phyloP scores from a whole-genome alignment of 495 filamentous ascomycete species.

The Hypoxylon cercidicola region DNA sequence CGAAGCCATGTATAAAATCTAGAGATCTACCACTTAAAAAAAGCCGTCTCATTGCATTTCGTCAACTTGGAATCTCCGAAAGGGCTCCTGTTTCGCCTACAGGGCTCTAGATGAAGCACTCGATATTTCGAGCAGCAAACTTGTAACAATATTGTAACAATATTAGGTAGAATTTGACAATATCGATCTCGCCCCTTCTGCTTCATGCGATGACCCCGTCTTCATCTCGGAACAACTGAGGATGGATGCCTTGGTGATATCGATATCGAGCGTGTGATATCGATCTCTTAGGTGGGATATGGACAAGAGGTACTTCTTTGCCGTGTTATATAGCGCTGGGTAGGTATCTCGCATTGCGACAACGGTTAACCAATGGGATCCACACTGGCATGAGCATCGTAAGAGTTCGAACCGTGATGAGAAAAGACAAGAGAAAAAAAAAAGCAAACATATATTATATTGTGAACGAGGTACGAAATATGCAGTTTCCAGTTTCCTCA shows the following conservation, averaged over 20 bases:
- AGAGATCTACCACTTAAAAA: conserved; percentile 18
- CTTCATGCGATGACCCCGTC: conserved; percentile 21
- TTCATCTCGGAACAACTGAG: conserved; percentile 13
- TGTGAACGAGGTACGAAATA: conserved; percentile 5
- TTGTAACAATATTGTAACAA: conserved; percentile 20
- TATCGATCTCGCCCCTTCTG: conserved; percentile 11
- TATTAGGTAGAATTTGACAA: conserved; percentile 7
- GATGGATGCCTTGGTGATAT: conserved; percentile 9
- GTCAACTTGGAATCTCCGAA: conserved; percentile 24
- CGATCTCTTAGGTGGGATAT: conserved; percentile 10
- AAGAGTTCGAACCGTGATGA: conserved; percentile 21
- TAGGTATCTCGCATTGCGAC: conserved; percentile 8
- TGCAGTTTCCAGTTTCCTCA: neutral
- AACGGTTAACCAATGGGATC: conserved; percentile 1
- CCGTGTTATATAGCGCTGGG: conserved; percentile 12
- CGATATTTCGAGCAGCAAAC: neutral
- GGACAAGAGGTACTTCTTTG: conserved; percentile 1
- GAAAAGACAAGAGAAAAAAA: conserved; percentile 7
- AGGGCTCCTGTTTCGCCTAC: conserved; percentile 3
- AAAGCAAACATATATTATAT: conserved; percentile 19
- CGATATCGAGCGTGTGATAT: conserved; percentile 21
- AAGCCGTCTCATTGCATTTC: conserved; percentile 17
- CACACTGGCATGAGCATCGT: conserved; percentile 18
- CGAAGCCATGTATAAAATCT: conserved; percentile 14
- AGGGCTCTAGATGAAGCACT: neutral